Evolutionary conservation across 768 basidiomycete species (phyloP).

Genomic region (Suillus plorans): DNA sequence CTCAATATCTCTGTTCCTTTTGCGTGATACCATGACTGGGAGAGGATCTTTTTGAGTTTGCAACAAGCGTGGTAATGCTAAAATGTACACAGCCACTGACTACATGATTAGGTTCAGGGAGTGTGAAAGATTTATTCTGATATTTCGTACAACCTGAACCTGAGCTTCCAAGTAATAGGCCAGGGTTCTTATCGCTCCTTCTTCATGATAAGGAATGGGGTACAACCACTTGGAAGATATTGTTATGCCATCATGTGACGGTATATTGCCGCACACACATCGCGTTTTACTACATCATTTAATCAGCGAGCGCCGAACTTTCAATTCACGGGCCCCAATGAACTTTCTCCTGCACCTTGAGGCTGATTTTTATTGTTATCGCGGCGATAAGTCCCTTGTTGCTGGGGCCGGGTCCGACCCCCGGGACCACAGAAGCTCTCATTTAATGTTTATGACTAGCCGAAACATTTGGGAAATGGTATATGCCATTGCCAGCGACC

Average conservation of each 20-base stretch:
- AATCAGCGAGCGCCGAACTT: neutral
- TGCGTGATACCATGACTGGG: conserved; percentile 24
- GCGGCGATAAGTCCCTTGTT: neutral
- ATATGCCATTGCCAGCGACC: neutral
- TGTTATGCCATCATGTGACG: neutral
- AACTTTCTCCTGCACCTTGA: neutral
- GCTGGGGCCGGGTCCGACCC: neutral
- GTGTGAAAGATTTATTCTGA: neutral
- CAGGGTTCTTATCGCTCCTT: conserved; percentile 3
- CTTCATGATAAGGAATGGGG: conserved; percentile 1
- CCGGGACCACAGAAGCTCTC: neutral
- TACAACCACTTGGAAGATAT: neutral
- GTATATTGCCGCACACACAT: neutral
- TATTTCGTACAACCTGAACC: neutral
- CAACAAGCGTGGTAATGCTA: neutral
- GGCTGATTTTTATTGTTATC: neutral
- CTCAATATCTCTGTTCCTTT: conserved; percentile 30
- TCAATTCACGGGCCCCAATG: neutral
- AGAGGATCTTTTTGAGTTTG: neutral
- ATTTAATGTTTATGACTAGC: neutral
- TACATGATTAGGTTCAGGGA: neutral
- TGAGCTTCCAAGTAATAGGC: neutral
- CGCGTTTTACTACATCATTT: neutral
- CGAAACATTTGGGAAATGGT: neutral
- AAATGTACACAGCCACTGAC: conserved; percentile 2